Conservation (phyloP, 495 filamentous ascomycete species). For the Parathielavia hyrcaniae region DNA sequence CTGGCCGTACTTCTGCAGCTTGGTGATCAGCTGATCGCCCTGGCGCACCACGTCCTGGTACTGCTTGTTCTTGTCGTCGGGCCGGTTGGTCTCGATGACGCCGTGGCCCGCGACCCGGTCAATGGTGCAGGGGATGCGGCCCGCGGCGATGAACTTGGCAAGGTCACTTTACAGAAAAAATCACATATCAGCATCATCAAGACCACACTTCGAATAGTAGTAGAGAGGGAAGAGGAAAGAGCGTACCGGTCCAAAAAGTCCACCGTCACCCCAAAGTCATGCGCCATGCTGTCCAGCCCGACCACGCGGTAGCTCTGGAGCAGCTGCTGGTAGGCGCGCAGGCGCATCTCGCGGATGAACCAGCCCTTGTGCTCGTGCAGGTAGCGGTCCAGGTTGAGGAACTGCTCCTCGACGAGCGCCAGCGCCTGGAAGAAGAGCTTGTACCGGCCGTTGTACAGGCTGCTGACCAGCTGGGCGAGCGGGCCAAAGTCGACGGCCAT, state of each 20-base stretch:
- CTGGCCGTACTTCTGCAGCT: slow-evolving; percentile 98
- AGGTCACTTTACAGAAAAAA: slow-evolving; percentile 57
- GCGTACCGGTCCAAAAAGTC: slow-evolving; percentile 88
- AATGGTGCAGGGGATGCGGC: slow-evolving; percentile 91
- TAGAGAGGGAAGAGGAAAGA: slow-evolving; percentile 11
- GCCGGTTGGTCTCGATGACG: slow-evolving; percentile 94
- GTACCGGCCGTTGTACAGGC: slow-evolving; percentile 88
- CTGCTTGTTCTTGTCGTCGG: slow-evolving; percentile 98
- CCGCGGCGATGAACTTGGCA: slow-evolving; percentile 92
- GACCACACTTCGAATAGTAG: neutral
- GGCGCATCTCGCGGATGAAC: slow-evolving; percentile 97
- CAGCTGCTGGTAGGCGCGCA: slow-evolving; percentile 90
- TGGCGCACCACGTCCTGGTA: slow-evolving; percentile 96
- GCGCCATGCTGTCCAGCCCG: slow-evolving; percentile 88
- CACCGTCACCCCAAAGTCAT: slow-evolving; percentile 89
- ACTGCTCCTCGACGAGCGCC: slow-evolving; percentile 86
- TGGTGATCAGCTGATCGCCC: slow-evolving; percentile 93
- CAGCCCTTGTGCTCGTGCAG: slow-evolving; percentile 87
- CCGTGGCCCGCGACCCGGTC: slow-evolving; percentile 84
- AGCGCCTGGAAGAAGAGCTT: slow-evolving; percentile 86
- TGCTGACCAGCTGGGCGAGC: slow-evolving; percentile 81
- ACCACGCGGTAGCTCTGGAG: slow-evolving; percentile 98
- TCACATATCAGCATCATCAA: slow-evolving; percentile 18
- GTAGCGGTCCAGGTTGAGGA: slow-evolving; percentile 89
- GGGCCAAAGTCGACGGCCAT: slow-evolving; percentile 67